A percentile compares a stretch with the other conserved stretches of the same genome.
phyloP scores from a whole-genome alignment of 2,329 filamentous ascomycete species.

The Talaromyces marneffei region DNA sequence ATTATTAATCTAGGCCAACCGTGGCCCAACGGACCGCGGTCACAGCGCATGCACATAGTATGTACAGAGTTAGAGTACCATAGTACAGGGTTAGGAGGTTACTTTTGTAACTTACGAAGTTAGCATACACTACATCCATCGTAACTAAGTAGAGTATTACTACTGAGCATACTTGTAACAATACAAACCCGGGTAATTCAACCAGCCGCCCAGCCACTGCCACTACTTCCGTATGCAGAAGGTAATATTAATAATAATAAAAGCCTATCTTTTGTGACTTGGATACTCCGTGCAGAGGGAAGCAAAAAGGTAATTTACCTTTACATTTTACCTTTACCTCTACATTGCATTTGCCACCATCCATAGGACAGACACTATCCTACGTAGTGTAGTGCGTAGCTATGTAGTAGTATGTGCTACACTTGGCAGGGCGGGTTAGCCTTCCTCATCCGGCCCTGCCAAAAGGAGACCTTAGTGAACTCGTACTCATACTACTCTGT shows the following conservation, averaged over 20 bases:
- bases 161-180: neutral
- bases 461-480: neutral
- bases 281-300: neutral
- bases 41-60: neutral
- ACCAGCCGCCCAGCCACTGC: neutral
- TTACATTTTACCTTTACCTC: too few relatives aligned
- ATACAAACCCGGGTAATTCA: neutral
- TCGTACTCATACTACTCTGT: neutral
- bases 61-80: too few relatives aligned
- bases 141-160: too few relatives aligned
- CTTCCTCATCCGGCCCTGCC: constrained; percentile 1
- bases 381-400: neutral
- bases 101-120: too few relatives aligned
- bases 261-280: neutral
- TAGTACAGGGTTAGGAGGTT: too few relatives aligned
- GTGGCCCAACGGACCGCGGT: neutral
- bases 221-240: neutral
- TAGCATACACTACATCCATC: too few relatives aligned
- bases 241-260: too few relatives aligned
- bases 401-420: too few relatives aligned
- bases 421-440: constrained; percentile 1
- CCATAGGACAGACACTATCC: neutral
- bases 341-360: neutral
- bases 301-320: neutral
- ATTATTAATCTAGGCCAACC: neutral